Evolutionary conservation across 352 stramenopile genomes (phyloP).

Genomic region (Phytophthora aleatoria): DNA sequence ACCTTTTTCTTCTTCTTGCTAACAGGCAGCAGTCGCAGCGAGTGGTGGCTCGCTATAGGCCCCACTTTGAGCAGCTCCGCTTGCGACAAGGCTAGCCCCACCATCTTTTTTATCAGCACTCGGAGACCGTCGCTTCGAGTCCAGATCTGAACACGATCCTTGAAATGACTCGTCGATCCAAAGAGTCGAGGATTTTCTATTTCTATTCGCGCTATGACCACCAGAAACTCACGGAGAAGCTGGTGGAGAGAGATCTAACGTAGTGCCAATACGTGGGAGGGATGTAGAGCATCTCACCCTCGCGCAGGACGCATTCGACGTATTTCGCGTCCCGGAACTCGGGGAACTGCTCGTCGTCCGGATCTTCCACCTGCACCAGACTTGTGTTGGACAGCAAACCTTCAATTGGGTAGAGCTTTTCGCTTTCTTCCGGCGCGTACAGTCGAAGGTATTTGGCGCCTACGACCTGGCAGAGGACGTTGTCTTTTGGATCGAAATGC

Average conservation of each 20-base stretch:
- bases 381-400: slow-evolving; percentile 88
- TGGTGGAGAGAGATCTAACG: slow-evolving; percentile 77
- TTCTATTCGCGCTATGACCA: slow-evolving; percentile 41
- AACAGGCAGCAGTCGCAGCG: slow-evolving; percentile 75
- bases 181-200: slow-evolving; percentile 1
- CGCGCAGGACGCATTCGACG: slow-evolving; percentile 69
- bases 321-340: slow-evolving; percentile 54
- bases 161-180: slow-evolving; percentile 21
- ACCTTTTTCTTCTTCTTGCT: slow-evolving; percentile 90
- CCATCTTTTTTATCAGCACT: slow-evolving; percentile 26
- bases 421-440: slow-evolving; percentile 71
- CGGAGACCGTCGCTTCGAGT: slow-evolving; percentile 11
- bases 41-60: slow-evolving; percentile 75
- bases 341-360: slow-evolving; percentile 58
- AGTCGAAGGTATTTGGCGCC: slow-evolving; percentile 85
- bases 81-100: slow-evolving; percentile 60
- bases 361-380: slow-evolving; percentile 67
- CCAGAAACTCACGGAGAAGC: slow-evolving; percentile 88
- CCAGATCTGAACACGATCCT: slow-evolving; percentile 17
- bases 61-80: slow-evolving; percentile 85
- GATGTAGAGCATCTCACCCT: slow-evolving; percentile 90
- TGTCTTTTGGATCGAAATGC: slow-evolving; percentile 91
- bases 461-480: slow-evolving; percentile 88
- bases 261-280: slow-evolving; percentile 90
- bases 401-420: slow-evolving; percentile 82